Conservation (phyloP, 331 rosid genomes). For the Cucumis variabilis region DNA sequence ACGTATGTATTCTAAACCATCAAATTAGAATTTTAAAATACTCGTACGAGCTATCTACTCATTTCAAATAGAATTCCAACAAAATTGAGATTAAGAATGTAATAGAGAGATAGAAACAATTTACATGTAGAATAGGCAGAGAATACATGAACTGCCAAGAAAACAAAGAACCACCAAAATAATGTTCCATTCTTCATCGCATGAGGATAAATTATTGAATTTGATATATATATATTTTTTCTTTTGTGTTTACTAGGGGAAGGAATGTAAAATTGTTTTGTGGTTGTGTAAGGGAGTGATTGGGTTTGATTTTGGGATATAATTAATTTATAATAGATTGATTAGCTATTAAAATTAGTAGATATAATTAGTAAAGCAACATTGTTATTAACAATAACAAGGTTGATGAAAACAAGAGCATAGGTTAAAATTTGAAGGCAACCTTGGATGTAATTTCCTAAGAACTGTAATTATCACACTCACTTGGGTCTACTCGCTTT, state of each 20-base stretch:
- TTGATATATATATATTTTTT: not conserved
- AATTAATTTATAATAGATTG: not conserved
- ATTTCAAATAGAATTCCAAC: too few species aligned
- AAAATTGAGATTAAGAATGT: not conserved
- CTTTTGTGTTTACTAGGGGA: not conserved
- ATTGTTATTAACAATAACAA: not conserved
- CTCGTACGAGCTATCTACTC: too few species aligned
- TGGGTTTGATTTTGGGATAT: not conserved
- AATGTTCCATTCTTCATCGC: not conserved
- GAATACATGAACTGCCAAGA: not conserved
- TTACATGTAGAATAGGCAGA: not conserved
- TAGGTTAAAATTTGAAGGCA: not conserved
- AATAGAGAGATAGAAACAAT: not conserved
- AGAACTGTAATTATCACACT: not conserved
- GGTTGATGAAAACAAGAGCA: conserved; percentile 20
- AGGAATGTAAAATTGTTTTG: too few species aligned
- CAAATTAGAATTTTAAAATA: too few species aligned
- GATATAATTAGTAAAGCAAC: not conserved
- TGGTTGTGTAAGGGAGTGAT: not conserved
- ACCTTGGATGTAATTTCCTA: not conserved
- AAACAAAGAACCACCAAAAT: not conserved
- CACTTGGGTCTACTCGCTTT: too few species aligned
- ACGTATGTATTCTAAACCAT: too few species aligned
- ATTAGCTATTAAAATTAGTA: not conserved
- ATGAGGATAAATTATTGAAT: not conserved